A percentile compares a stretch with the other conserved stretches of the same genome.
These are phyloP conservation scores for Tylopilus subfusipes DNA, from an alignment of 768 basidiomycete species.

Conservation along the genomic window DNA sequence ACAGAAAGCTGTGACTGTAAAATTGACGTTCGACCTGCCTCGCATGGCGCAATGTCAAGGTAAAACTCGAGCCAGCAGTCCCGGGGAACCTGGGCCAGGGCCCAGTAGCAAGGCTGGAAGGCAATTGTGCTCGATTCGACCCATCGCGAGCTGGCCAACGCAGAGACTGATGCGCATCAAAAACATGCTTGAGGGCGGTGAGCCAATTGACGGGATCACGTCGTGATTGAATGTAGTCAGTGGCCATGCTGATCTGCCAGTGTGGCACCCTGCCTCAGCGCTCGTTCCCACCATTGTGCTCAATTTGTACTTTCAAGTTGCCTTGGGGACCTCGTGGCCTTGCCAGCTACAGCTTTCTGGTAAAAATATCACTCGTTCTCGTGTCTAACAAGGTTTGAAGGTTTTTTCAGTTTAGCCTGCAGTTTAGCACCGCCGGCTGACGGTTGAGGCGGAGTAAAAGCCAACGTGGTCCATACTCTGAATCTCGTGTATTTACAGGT, in stretches of 20 bases:
- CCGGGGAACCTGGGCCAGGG: not conserved
- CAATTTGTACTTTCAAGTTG: not conserved
- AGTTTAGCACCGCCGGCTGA: too few relatives aligned
- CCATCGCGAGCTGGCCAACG: not conserved
- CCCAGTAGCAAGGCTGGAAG: not conserved
- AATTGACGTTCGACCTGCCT: not conserved
- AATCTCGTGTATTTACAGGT: not conserved
- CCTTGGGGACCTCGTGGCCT: not conserved
- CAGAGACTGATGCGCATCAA: slow-evolving; percentile 4
- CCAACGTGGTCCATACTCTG: not conserved
- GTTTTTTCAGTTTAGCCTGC: not conserved
- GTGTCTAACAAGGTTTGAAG: not conserved
- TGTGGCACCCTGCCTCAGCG: too few relatives aligned
- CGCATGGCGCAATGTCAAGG: not conserved
- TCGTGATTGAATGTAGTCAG: not conserved
- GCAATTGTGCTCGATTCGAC: not conserved
- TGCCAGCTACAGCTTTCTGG: not conserved
- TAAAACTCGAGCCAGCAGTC: not conserved
- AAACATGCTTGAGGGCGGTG: slow-evolving; percentile 4
- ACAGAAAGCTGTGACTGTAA: slow-evolving; percentile 1
- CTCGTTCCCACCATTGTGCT: not conserved
- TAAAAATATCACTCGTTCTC: not conserved
- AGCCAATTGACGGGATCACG: not conserved
- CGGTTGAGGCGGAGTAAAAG: not conserved
- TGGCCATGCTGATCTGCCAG: not conserved